Evolutionary conservation across 2,329 filamentous ascomycete genomes (phyloP).

Genomic region (Teratosphaeriaceae sp.): DNA sequence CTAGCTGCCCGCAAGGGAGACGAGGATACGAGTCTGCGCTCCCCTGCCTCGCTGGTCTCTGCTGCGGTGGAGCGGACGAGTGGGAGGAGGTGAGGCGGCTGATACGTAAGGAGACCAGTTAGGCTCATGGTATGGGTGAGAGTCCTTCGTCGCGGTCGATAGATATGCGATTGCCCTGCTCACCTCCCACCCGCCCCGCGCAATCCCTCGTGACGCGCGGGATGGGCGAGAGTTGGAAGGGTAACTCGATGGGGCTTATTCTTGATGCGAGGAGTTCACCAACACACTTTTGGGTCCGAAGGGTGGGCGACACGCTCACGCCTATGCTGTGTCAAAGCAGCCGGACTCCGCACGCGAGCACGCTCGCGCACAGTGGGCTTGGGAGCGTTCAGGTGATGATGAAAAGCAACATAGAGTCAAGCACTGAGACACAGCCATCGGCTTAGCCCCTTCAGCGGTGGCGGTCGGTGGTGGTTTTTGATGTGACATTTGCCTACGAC

Average conservation of each 20-base stretch:
- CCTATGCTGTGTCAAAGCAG: slow-evolving; percentile 61
- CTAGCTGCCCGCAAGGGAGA: slow-evolving; percentile 42
- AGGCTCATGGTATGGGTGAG: slow-evolving; percentile 46
- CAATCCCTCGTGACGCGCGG: not conserved
- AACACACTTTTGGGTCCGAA: slow-evolving; percentile 22
- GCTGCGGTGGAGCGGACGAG: slow-evolving; percentile 26
- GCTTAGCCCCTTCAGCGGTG: slow-evolving; percentile 33
- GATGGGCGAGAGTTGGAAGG: slow-evolving; percentile 31
- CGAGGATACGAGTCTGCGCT: slow-evolving; percentile 85
- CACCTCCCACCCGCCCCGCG: not conserved
- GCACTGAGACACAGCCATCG: slow-evolving; percentile 62
- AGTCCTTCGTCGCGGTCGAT: slow-evolving; percentile 84
- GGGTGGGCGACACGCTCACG: slow-evolving; percentile 21
- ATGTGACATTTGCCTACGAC: slow-evolving; percentile 36
- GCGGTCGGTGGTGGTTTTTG: slow-evolving; percentile 11
- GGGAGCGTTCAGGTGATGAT: slow-evolving; percentile 78
- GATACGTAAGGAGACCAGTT: slow-evolving; percentile 29
- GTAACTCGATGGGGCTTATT: slow-evolving; percentile 99
- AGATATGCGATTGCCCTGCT: slow-evolving; percentile 97
- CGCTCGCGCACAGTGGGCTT: too few relatives aligned
- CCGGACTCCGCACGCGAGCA: slow-evolving; percentile 52
- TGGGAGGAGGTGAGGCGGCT: slow-evolving; percentile 30
- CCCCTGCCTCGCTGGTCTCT: slow-evolving; percentile 23
- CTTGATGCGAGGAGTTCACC: slow-evolving; percentile 86
- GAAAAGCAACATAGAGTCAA: slow-evolving; percentile 91